phyloP scores from a whole-genome alignment of 2,329 filamentous ascomycete species.

The Fusarium fujikuroi region DNA sequence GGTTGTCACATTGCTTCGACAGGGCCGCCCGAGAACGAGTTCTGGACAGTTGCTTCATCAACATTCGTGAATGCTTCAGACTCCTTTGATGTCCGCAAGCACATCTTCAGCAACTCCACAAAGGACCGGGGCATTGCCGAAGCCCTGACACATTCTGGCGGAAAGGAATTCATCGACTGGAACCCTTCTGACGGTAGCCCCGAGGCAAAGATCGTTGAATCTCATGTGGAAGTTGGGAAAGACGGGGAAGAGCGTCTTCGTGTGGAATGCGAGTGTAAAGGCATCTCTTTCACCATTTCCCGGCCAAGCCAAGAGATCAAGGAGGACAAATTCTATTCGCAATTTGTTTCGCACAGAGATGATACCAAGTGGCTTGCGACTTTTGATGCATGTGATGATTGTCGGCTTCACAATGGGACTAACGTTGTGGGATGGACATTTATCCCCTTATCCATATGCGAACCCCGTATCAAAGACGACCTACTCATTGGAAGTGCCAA shows the following conservation, averaged over 20 bases:
- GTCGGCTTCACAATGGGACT: slow-evolving; percentile 55
- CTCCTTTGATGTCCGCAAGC: slow-evolving; percentile 50
- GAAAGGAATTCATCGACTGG: slow-evolving; percentile 47
- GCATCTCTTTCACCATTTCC: slow-evolving; percentile 58
- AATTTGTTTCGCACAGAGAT: slow-evolving; percentile 52
- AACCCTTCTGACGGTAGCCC: slow-evolving; percentile 50
- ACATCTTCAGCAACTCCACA: slow-evolving; percentile 52
- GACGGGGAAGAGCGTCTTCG: slow-evolving; percentile 54
- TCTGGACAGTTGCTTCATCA: slow-evolving; percentile 54
- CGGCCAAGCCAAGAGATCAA: slow-evolving; percentile 50
- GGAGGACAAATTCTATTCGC: slow-evolving; percentile 45
- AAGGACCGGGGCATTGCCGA: slow-evolving; percentile 52
- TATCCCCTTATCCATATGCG: slow-evolving; percentile 51
- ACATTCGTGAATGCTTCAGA: slow-evolving; percentile 52
- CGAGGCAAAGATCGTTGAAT: slow-evolving; percentile 42
- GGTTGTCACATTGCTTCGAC: slow-evolving; percentile 57
- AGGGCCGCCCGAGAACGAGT: slow-evolving; percentile 41
- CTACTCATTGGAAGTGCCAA: slow-evolving; percentile 57
- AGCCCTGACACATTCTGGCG: slow-evolving; percentile 49
- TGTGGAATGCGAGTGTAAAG: slow-evolving; percentile 59
- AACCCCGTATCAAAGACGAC: slow-evolving; percentile 51
- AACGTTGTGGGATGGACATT: slow-evolving; percentile 57
- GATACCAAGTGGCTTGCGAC: slow-evolving; percentile 55
- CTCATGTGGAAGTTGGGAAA: slow-evolving; percentile 46
- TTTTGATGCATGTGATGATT: slow-evolving; percentile 58